phyloP scores from a whole-genome alignment of 768 basidiomycete genomes.

The Xerocomellus intermedius region DNA sequence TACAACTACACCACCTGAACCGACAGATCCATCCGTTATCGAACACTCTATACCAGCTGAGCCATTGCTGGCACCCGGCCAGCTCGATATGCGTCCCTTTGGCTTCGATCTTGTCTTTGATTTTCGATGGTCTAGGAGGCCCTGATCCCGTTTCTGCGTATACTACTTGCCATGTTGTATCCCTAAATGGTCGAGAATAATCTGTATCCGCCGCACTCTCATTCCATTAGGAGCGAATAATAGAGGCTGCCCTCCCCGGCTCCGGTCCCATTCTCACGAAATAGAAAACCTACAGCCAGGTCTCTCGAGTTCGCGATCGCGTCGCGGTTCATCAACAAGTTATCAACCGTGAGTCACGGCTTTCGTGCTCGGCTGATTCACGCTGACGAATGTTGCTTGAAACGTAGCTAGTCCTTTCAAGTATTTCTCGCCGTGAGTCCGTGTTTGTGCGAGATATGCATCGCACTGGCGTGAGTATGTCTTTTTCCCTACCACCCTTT shows the following conservation, averaged over 20 bases:
- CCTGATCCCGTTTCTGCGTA: conserved; percentile 16
- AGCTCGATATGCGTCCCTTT: conserved; percentile 71
- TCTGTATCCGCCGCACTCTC: conserved; percentile 10
- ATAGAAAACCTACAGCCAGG: not conserved
- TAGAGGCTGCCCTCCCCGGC: too few relatives aligned
- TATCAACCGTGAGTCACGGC: not conserved
- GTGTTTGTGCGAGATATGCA: not conserved
- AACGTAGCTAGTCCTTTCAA: not conserved
- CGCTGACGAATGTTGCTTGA: not conserved
- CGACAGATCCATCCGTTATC: not conserved
- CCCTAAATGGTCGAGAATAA: conserved; percentile 8
- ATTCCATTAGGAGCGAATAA: not conserved
- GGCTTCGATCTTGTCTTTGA: conserved; percentile 74
- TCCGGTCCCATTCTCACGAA: not conserved
- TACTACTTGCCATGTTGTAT: conserved; percentile 23
- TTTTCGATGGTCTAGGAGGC: conserved; percentile 57
- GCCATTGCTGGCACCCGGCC: conserved; percentile 37
- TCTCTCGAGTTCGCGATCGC: not conserved
- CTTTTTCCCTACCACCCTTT: not conserved
- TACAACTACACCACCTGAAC: conserved; percentile 2
- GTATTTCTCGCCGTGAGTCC: not conserved
- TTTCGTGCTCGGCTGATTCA: not conserved
- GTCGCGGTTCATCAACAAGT: not conserved
- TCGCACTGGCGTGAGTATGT: not conserved
- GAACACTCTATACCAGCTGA: conserved; percentile 15